Percentiles rank a stretch among this genome's conserved stretches.
phyloP scores from a whole-genome alignment of 1,284 basidiomycete species.

The Pseudozyma thailandica region DNA sequence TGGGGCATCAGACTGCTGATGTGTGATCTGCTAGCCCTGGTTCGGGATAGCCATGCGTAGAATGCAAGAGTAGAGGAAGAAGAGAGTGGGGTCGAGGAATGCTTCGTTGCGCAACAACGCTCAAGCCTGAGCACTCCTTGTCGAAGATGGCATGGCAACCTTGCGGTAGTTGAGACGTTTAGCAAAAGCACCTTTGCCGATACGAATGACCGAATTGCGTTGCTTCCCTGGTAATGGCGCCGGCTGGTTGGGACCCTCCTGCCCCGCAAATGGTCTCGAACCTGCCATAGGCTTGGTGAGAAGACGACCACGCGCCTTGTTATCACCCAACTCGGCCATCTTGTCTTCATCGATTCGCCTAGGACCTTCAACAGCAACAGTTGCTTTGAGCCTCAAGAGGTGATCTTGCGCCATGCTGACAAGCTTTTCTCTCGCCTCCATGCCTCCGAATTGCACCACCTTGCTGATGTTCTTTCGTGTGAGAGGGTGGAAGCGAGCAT shows the following conservation, averaged over 20 bases:
- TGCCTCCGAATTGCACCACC: slow-evolving; percentile 58
- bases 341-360: slow-evolving; percentile 47
- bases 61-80: background rate
- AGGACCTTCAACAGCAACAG: slow-evolving; percentile 46
- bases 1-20: slow-evolving; percentile 6
- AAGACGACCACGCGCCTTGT: slow-evolving; percentile 45
- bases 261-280: slow-evolving; percentile 44
- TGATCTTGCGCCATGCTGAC: slow-evolving; percentile 50
- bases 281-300: slow-evolving; percentile 53
- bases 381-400: slow-evolving; percentile 55
- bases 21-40: background rate
- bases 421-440: slow-evolving; percentile 50
- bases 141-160: slow-evolving; percentile 19
- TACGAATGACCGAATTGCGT: slow-evolving; percentile 61
- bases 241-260: slow-evolving; percentile 27
- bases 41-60: background rate
- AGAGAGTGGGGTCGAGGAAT: background rate
- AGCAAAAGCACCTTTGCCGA: slow-evolving; percentile 63
- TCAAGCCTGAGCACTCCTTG: slow-evolving; percentile 4
- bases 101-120: background rate
- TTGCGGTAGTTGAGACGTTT: slow-evolving; percentile 55
- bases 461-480: slow-evolving; percentile 62
- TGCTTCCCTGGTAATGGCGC: slow-evolving; percentile 37
- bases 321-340: slow-evolving; percentile 31
- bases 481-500: slow-evolving; percentile 51